Percentiles rank a stretch among this genome's conserved stretches.
phyloP scores from a whole-genome alignment of 306 rosid species.

The Casuarina equisetifolia region DNA sequence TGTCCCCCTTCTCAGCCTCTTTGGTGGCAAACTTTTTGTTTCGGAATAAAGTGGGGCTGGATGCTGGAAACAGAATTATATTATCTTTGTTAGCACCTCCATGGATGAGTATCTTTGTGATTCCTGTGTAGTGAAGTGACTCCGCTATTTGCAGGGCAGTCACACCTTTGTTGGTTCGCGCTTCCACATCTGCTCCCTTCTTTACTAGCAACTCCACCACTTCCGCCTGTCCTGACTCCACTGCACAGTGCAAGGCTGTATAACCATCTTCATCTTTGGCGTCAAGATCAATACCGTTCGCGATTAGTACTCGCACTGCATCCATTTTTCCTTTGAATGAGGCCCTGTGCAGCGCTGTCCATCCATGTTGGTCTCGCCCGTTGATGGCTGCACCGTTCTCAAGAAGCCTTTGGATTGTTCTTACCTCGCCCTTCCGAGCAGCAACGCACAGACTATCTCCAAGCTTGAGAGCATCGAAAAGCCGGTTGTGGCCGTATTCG shows the following conservation, averaged over 20 bases:
- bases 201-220: constrained; percentile 64
- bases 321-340: constrained; percentile 66
- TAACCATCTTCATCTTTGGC: constrained; percentile 81
- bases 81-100: constrained; percentile 48
- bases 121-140: constrained; percentile 59
- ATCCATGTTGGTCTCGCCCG: constrained; percentile 72
- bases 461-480: constrained; percentile 59
- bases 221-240: constrained; percentile 64
- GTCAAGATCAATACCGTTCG: constrained; percentile 60
- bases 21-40: constrained; percentile 13
- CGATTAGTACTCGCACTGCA: constrained; percentile 44
- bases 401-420: constrained; percentile 49
- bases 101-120: constrained; percentile 63
- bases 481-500: constrained; percentile 53
- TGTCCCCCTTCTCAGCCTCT: constrained; percentile 15
- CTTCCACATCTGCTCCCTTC: constrained; percentile 73
- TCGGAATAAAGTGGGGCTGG: constrained; percentile 18
- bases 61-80: neutral
- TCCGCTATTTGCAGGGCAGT: constrained; percentile 68
- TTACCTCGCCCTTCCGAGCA: constrained; percentile 65
- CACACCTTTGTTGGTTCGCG: constrained; percentile 67
- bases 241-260: constrained; percentile 76
- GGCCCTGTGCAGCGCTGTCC: constrained; percentile 83
- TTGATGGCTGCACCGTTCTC: constrained; percentile 60
- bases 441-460: constrained; percentile 68